Conservation (phyloP, 176 grass and related monocot genomes). For the Ananas comosus region DNA sequence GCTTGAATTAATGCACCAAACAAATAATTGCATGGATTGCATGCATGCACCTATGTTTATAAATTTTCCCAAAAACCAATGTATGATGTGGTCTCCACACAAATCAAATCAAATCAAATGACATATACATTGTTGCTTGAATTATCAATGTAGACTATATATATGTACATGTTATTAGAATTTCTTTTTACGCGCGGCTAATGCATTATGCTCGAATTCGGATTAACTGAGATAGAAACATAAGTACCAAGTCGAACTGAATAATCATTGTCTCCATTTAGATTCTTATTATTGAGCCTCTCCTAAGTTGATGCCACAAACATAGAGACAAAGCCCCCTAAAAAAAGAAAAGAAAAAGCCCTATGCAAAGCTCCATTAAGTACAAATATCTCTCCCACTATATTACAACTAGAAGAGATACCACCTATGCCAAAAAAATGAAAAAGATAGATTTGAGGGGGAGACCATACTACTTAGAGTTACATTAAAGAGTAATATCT, state of each 20-base stretch:
- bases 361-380: slow-evolving; percentile 6
- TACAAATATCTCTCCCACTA: neutral
- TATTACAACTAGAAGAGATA: neutral
- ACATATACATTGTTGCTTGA: too few relatives aligned
- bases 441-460: neutral
- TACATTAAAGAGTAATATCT: neutral
- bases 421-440: neutral
- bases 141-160: too few relatives aligned
- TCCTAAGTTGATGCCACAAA: slow-evolving; percentile 8
- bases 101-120: neutral
- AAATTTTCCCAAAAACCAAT: neutral
- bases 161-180: too few relatives aligned
- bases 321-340: slow-evolving; percentile 12
- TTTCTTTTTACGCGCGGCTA: too few relatives aligned
- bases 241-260: too few relatives aligned
- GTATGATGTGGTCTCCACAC: neutral
- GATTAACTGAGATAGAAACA: too few relatives aligned
- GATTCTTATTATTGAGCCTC: neutral
- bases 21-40: neutral
- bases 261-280: neutral
- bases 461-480: neutral
- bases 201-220: too few relatives aligned
- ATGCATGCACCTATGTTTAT: neutral
- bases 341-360: neutral
- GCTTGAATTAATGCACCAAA: neutral